Percentiles rank a stretch among this genome's conserved stretches.
Evolutionary conservation across 2,329 filamentous ascomycete species (phyloP).

Genomic region (Leptographium wingfieldii): DNA sequence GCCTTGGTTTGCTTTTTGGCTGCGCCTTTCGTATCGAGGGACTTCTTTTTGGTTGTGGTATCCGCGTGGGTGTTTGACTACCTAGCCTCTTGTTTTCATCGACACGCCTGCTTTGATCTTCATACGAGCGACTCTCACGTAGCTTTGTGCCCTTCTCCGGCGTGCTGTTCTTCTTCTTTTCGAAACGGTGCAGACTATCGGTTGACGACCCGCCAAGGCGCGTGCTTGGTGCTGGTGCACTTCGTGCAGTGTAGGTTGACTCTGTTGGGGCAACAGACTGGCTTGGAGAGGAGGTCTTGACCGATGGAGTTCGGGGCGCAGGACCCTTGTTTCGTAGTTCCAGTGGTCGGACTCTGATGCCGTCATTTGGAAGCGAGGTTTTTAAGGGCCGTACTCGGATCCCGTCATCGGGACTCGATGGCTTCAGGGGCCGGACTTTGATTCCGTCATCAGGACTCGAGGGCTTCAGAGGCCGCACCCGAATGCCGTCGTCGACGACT

Average conservation of each 20-base stretch:
- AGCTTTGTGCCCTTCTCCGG: background rate
- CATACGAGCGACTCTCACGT: background rate
- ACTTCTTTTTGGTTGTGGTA: conserved; percentile 6
- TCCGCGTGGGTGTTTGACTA: conserved; percentile 16
- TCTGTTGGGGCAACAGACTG: background rate
- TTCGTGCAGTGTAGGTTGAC: background rate
- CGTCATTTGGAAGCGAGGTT: background rate
- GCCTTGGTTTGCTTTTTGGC: conserved; percentile 12
- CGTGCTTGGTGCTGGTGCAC: conserved; percentile 4
- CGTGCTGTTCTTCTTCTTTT: conserved; percentile 12
- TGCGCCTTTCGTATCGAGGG: background rate
- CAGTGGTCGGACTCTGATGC: background rate
- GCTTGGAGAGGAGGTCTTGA: background rate
- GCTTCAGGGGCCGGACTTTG: background rate
- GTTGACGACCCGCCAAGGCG: background rate
- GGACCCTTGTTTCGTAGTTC: background rate
- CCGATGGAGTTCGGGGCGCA: background rate
- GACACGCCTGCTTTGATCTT: conserved; percentile 9
- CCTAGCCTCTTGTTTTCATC: conserved; percentile 6
- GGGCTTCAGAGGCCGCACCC: background rate
- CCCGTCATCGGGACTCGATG: conserved; percentile 9
- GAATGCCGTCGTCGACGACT: conserved; percentile 10
- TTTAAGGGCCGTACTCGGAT: conserved; percentile 1
- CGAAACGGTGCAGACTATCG: background rate
- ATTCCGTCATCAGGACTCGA: background rate